Evolutionary conservation across 345 rosid species (phyloP), one percentile per base, ranked within the genome.

Genomic region (Geranium brycei): DNA sequence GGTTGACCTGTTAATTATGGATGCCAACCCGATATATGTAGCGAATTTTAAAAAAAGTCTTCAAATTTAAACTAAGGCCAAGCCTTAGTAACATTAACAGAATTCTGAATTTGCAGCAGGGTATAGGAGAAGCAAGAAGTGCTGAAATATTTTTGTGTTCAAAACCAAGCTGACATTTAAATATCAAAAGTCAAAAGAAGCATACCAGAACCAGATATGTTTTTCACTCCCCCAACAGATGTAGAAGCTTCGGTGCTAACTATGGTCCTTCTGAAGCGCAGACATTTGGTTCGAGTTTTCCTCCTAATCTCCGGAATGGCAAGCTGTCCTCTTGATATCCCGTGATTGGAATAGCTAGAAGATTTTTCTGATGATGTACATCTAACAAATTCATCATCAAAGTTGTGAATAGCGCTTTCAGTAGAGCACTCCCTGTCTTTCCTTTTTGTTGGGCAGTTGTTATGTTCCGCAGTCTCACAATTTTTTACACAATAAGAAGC

Each of bases 401-500:
- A 47, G 14, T 47, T 47, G 53, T 47, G 53, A 47, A 8, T 3
- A 47, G 14, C 12, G 15, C 11, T 47, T 47, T 47, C 53, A 70
- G 7, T 12, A 30, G 35, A n/a, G 30, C 57, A 64, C 32, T 71
- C 79, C 19, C 60, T 28, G 14, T 16, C 18, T 55, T 71, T 84
- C 32, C 78, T 65, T 65, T 72, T 72, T 5, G 40, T 65, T 59
- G 71, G 77, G n/a, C 31, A 23, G 53, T 66, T 75, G 58, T 71
- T 68, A 30, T 59, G 63, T 69, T 66, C 83, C 12, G 64, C 71
- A 66, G 73, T 83, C 2, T 67, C 74, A 64, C 83, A 72, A 75
- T 72, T 80, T 66, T 74, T 81, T 32, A 79, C 78, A 67, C 88
- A 85, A 63, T 86, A 88, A 17, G 88, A 69, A 67, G 80, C 68